These are phyloP conservation scores for Venturia effusa DNA, from an alignment of 2,329 filamentous ascomycete genomes.

Conservation along the genomic window DNA sequence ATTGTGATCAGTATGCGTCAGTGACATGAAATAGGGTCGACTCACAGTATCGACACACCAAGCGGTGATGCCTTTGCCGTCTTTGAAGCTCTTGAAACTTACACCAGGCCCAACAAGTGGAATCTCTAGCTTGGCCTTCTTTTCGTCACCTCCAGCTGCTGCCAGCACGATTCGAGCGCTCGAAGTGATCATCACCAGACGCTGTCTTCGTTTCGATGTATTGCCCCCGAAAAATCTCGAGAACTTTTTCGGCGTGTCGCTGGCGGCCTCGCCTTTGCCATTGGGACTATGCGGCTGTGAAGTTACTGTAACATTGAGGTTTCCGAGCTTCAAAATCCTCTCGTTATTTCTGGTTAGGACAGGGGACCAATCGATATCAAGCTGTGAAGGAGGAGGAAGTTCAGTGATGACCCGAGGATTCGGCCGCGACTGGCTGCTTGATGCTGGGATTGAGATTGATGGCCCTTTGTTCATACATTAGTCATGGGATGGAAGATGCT, in stretches of 20 bases:
- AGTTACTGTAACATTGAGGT: conserved; percentile 72
- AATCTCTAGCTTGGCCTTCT: conserved; percentile 86
- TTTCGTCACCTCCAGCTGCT: conserved; percentile 86
- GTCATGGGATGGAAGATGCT: neutral
- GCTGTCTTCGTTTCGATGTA: conserved; percentile 83
- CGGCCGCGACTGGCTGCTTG: conserved; percentile 32
- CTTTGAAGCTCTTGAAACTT: conserved; percentile 67
- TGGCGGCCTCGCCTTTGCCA: conserved; percentile 47
- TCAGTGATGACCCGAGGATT: conserved; percentile 84
- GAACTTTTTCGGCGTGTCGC: conserved; percentile 64
- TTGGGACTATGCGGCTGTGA: conserved; percentile 63
- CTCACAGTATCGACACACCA: conserved; percentile 93
- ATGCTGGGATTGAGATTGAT: conserved; percentile 12
- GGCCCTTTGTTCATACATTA: conserved; percentile 12
- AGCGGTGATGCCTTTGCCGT: conserved; percentile 75
- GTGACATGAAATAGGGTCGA: conserved; percentile 16
- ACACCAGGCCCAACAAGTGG: conserved; percentile 69
- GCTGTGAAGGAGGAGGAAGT: conserved; percentile 85
- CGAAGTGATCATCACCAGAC: conserved; percentile 90
- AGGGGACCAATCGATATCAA: conserved; percentile 98
- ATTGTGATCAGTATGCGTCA: neutral
- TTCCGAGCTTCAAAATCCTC: conserved; percentile 86
- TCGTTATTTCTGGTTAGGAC: conserved; percentile 86
- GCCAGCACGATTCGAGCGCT: conserved; percentile 83
- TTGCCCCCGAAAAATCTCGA: conserved; percentile 87